phyloP scores from a whole-genome alignment of 2,329 filamentous ascomycete genomes.

The Monosporascus ibericus region DNA sequence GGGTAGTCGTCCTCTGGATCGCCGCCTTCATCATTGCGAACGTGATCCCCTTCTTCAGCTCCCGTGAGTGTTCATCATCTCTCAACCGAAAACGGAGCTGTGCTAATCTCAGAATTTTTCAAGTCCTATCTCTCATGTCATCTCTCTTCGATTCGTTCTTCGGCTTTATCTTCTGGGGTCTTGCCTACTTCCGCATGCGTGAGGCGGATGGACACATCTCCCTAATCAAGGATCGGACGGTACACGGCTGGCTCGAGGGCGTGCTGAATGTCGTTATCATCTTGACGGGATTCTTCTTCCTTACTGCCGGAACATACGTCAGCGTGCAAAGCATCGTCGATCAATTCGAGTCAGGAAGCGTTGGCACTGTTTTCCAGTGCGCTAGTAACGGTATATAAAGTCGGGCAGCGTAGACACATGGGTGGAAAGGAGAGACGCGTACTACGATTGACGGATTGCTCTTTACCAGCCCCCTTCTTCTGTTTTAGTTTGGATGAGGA shows the following conservation, averaged over 20 bases:
- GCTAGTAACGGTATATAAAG: slow-evolving; percentile 55
- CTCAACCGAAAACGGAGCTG: too few species aligned
- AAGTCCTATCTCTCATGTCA: slow-evolving; percentile 68
- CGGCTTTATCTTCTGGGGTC: slow-evolving; percentile 92
- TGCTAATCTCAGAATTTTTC: slow-evolving; percentile 16
- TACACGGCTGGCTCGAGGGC: slow-evolving; percentile 49
- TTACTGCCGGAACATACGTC: slow-evolving; percentile 76
- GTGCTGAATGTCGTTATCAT: slow-evolving; percentile 69
- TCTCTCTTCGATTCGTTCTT: slow-evolving; percentile 90
- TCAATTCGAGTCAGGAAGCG: slow-evolving; percentile 57
- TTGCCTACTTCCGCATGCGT: slow-evolving; percentile 74
- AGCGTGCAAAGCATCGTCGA: slow-evolving; percentile 70
- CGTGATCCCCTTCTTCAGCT: slow-evolving; percentile 89
- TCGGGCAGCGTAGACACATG: neutral
- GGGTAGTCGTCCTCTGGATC: slow-evolving; percentile 63
- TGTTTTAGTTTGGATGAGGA: neutral
- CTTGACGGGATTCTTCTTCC: slow-evolving; percentile 69
- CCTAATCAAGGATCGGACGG: slow-evolving; percentile 45
- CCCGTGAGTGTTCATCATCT: slow-evolving; percentile 39
- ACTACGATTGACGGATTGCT: neutral
- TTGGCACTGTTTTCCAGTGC: slow-evolving; percentile 72
- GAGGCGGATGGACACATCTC: slow-evolving; percentile 52
- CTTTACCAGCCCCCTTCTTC: neutral
- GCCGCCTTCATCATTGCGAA: slow-evolving; percentile 88
- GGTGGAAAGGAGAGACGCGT: neutral